phyloP scores from a whole-genome alignment of 2,329 filamentous ascomycete species.

The Fusarium transvaalense region DNA sequence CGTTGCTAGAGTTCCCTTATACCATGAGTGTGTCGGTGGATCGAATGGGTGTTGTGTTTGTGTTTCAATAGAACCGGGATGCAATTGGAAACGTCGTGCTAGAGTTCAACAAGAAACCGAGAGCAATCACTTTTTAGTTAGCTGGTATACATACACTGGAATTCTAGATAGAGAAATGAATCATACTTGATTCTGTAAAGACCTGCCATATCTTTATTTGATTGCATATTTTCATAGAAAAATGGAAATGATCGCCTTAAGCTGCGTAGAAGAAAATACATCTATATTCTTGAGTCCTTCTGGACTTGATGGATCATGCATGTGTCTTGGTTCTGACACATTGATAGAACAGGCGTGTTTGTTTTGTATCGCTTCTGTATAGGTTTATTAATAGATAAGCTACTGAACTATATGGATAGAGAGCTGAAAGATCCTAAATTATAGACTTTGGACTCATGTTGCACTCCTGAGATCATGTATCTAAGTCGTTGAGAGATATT shows the following conservation, averaged over 20 bases:
- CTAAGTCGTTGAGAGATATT: neutral
- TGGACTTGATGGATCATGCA: neutral
- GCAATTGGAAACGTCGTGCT: conserved; percentile 3
- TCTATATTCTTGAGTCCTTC: neutral
- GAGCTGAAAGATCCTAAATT: neutral
- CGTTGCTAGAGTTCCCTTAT: conserved; percentile 89
- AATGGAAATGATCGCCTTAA: neutral
- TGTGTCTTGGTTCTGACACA: neutral
- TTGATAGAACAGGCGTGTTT: neutral
- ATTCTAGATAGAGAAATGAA: conserved; percentile 25
- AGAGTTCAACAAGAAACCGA: conserved; percentile 17
- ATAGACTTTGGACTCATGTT: neutral
- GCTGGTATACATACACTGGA: neutral
- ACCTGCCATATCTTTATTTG: neutral
- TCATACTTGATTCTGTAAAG: neutral
- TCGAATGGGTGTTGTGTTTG: conserved; percentile 87
- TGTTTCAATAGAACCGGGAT: conserved; percentile 68
- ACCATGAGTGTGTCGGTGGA: conserved; percentile 94
- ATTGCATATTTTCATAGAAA: neutral
- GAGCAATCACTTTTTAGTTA: conserved; percentile 31
- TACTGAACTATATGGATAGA: neutral
- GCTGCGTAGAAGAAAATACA: neutral
- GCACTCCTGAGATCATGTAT: neutral
- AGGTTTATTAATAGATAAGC: neutral
- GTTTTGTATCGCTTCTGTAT: neutral